phyloP scores from a whole-genome alignment of 306 rosid species.

The Trifolium subterraneum region DNA sequence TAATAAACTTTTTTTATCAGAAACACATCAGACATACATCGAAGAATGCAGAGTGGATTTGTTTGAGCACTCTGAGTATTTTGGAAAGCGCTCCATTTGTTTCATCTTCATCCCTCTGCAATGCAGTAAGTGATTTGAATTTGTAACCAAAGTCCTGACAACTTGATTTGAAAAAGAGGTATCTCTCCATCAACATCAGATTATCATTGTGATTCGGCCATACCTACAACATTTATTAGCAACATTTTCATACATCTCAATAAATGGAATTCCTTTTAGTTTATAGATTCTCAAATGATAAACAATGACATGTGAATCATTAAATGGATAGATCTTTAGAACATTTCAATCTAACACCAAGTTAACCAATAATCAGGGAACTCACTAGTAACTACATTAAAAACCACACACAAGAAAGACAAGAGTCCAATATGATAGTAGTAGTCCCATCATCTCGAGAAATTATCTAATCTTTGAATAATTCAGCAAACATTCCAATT shows the following conservation, averaged over 20 bases:
- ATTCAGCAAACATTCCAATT: no score
- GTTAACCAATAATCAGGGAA: slow-evolving; percentile 28
- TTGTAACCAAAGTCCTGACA: slow-evolving; percentile 68
- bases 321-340: slow-evolving; percentile 13
- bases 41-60: slow-evolving; percentile 63
- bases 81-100: slow-evolving; percentile 76
- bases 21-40: slow-evolving; percentile 53
- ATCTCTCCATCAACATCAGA: slow-evolving; percentile 84
- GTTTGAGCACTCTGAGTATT: slow-evolving; percentile 75
- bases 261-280: slow-evolving; percentile 7
- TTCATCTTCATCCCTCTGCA: slow-evolving; percentile 76
- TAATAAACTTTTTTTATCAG: not conserved
- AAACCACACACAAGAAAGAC: slow-evolving; percentile 17
- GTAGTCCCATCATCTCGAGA: no score
- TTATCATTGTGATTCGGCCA: slow-evolving; percentile 85
- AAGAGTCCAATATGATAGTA: not conserved
- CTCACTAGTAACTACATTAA: not conserved
- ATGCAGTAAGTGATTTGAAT: slow-evolving; percentile 73
- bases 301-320: slow-evolving; percentile 21
- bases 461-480: no score
- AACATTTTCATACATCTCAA: slow-evolving; percentile 15
- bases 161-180: slow-evolving; percentile 86
- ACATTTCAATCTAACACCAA: not conserved
- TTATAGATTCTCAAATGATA: slow-evolving; percentile 28
- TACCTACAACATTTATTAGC: slow-evolving; percentile 57